phyloP scores from a whole-genome alignment of 78 protist species.

The Dictyostelium firmibasis region DNA sequence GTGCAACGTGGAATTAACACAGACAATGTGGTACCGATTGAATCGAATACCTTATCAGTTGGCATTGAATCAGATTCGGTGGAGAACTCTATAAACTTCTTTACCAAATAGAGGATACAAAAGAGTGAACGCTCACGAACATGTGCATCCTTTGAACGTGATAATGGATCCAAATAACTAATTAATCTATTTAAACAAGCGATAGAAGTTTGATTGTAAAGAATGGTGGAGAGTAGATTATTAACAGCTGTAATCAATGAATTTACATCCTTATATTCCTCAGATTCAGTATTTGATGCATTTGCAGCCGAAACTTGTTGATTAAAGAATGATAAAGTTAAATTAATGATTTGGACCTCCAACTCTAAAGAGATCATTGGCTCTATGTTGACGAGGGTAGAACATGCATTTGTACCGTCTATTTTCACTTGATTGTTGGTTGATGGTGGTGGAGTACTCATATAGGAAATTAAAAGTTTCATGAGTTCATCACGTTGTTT shows the following conservation, averaged over 20 bases:
- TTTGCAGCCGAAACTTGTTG: neutral
- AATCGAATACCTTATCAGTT: constrained; percentile 49
- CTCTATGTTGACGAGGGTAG: constrained; percentile 35
- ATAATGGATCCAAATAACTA: constrained; percentile 52
- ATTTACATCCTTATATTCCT: constrained; percentile 32
- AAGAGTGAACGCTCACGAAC: constrained; percentile 58
- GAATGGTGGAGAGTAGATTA: constrained; percentile 59
- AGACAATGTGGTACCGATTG: constrained; percentile 40
- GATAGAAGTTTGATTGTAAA: constrained; percentile 49
- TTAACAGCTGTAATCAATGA: constrained; percentile 1
- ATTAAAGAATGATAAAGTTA: constrained; percentile 3
- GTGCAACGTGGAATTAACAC: constrained; percentile 74
- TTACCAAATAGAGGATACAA: constrained; percentile 65
- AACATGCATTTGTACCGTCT: constrained; percentile 45
- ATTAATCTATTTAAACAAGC: constrained; percentile 47
- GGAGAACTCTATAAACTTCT: constrained; percentile 58
- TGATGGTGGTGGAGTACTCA: constrained; percentile 65
- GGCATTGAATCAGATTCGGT: constrained; percentile 38
- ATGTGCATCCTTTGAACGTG: constrained; percentile 61
- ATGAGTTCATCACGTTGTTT: constrained; percentile 77
- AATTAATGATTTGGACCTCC: constrained; percentile 26
- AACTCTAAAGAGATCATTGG: constrained; percentile 72
- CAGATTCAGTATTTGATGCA: neutral
- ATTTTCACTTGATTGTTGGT: constrained; percentile 31
- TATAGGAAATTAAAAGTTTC: constrained; percentile 34